These are phyloP conservation scores for Cyathus striatus DNA, from an alignment of 768 basidiomycete genomes.

Conservation along the genomic window DNA sequence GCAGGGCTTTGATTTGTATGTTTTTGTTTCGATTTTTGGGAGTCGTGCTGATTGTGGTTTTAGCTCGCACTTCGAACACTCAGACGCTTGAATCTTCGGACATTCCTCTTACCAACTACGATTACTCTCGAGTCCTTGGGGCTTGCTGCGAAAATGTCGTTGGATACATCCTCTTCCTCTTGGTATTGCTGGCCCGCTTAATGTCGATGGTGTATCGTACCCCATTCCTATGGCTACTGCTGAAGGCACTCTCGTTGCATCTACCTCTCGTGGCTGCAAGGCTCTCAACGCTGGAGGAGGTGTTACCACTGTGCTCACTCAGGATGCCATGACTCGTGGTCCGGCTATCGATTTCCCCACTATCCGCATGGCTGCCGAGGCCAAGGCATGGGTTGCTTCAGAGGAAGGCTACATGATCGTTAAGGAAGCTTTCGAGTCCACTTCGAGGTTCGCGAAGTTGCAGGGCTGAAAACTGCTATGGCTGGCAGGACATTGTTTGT, in stretches of 20 bases:
- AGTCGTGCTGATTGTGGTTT: slow-evolving; percentile 4
- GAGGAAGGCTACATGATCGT: slow-evolving; percentile 73
- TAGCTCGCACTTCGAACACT: slow-evolving; percentile 81
- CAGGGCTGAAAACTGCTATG: slow-evolving; percentile 83
- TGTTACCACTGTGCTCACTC: slow-evolving; percentile 86
- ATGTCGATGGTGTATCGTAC: slow-evolving; percentile 76
- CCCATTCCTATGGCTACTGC: slow-evolving; percentile 99
- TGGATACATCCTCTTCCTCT: slow-evolving; percentile 93
- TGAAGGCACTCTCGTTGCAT: slow-evolving; percentile 98
- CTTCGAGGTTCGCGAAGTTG: slow-evolving; percentile 87
- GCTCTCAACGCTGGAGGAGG: slow-evolving; percentile 96
- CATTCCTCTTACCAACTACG: slow-evolving; percentile 81
- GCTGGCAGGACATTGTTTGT: slow-evolving; percentile 93
- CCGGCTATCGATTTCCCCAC: slow-evolving; percentile 96
- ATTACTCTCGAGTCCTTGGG: slow-evolving; percentile 90
- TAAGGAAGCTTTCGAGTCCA: slow-evolving; percentile 87
- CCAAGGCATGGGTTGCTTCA: slow-evolving; percentile 83
- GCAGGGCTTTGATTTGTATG: slow-evolving; percentile 88
- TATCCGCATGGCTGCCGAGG: slow-evolving; percentile 72
- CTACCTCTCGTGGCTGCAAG: slow-evolving; percentile 95
- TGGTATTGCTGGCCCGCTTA: slow-evolving; percentile 94
- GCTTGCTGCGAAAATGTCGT: slow-evolving; percentile 99
- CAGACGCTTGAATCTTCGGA: slow-evolving; percentile 80
- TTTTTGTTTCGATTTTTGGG: slow-evolving; percentile 11
- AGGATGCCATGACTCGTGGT: slow-evolving; percentile 97